Base-by-base conservation (phyloP, 2,329 filamentous ascomycete genomes). In the Dactylellina haptotyla region DNA sequence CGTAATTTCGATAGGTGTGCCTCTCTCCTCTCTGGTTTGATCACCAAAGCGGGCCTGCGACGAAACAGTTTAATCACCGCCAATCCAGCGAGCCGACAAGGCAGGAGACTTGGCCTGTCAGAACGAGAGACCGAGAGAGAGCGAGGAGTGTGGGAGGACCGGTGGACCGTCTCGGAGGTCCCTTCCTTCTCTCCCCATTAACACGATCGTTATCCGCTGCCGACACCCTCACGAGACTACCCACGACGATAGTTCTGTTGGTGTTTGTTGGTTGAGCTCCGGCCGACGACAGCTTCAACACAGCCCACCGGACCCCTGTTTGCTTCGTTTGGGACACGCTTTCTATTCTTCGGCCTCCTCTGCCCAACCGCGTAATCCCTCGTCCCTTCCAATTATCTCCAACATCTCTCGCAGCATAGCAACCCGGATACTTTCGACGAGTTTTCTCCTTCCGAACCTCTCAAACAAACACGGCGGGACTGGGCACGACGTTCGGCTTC, bases 221-320 rank as follows among this genome's bases (percentile, higher is more conserved):
- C 30, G 30, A 34, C 30, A 34, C 6, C 30, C 14, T 34, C 14
- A 34, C 30, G 30, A 34, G 30, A n/a, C n/a, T n/a, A n/a, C 14
- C 30, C 30, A 6, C 6, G 30, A 6, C 30, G 30, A 6, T 14
- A 6, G 30, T 34, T 34, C 6, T 34, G 30, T 34, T 34, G 30
- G 6, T 34, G 6, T 48, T 25, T 59, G 56, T 51, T 67, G 56
- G 63, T 50, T 67, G 63, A 50, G 43, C 53, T 61, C 28, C 20
- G 39, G 48, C 39, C 46, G 58, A 70, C 66, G 66, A 64, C 58
- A 43, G 43, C 51, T 53, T 53, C 58, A 71, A 71, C 58, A 53
- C 65, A 69, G 39, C n/a, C n/a, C n/a, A n/a, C n/a, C n/a, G 14
- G 18, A 37, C 65, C 61, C 61, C 61, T 65, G 61, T 54, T 45